These are phyloP conservation scores for Trichomonas vaginalis DNA, from an alignment of 208 protist genomes.

Conservation along the genomic window DNA sequence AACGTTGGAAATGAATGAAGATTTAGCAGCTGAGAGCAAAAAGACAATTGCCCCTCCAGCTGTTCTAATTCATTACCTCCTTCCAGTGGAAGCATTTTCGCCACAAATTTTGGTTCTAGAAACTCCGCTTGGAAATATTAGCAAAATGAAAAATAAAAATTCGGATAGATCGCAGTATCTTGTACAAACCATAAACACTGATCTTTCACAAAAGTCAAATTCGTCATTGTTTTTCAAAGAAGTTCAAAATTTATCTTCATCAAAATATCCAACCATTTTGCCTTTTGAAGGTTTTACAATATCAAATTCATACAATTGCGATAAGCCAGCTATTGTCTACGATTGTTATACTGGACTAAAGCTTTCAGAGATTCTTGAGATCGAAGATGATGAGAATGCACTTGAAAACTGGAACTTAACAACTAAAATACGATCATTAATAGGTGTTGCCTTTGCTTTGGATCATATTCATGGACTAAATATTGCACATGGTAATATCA, in stretches of 20 bases:
- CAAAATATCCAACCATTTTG: not conserved
- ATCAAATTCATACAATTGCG: not conserved
- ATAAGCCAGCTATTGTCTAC: not conserved
- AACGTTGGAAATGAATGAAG: no score
- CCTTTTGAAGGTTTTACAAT: not conserved
- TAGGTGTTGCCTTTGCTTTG: not conserved
- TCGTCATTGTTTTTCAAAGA: not conserved
- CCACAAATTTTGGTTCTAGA: not conserved
- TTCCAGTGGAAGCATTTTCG: not conserved
- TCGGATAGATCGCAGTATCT: not conserved
- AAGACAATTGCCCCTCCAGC: no score
- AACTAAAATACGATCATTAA: not conserved
- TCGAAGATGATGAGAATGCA: not conserved
- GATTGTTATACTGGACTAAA: not conserved
- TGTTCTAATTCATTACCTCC: not conserved
- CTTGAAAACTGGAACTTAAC: not conserved
- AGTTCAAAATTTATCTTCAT: not conserved
- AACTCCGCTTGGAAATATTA: not conserved
- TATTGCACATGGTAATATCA: not conserved
- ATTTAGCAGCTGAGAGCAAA: no score
- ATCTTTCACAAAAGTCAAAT: not conserved
- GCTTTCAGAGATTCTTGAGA: not conserved
- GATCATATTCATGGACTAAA: not conserved
- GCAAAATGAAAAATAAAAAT: not conserved
- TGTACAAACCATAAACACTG: not conserved